These are phyloP conservation scores for Iris macrosiphon DNA, from an alignment of 106 monocot genomes.

Conservation along the genomic window DNA sequence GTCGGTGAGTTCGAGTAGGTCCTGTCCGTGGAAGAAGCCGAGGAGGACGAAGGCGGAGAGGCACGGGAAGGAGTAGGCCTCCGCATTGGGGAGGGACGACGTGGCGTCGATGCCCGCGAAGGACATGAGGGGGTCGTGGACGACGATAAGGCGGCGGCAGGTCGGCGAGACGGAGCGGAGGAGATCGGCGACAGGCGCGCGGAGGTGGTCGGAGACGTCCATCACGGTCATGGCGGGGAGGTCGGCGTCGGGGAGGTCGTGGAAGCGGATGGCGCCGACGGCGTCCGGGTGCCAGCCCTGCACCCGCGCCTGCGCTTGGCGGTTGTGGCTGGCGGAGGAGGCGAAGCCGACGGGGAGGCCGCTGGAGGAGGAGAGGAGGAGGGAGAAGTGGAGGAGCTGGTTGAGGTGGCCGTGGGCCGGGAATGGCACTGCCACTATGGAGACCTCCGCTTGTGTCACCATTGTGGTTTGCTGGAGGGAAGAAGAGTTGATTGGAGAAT, in stretches of 20 bases:
- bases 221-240: constrained; percentile 36
- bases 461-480: too few species aligned
- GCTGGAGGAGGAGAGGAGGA: constrained; percentile 24
- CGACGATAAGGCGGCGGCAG: constrained; percentile 38
- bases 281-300: constrained; percentile 31
- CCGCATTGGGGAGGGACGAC: constrained; percentile 20
- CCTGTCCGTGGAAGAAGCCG: neutral
- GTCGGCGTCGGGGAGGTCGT: constrained; percentile 28
- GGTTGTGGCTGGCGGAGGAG: constrained; percentile 37
- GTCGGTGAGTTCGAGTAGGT: neutral
- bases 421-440: constrained; percentile 50
- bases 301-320: constrained; percentile 34
- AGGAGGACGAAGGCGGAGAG: constrained; percentile 29
- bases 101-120: constrained; percentile 40
- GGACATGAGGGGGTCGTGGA: constrained; percentile 56
- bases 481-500: too few species aligned
- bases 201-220: constrained; percentile 17
- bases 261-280: constrained; percentile 26
- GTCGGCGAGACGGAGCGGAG: constrained; percentile 39
- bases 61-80: constrained; percentile 49
- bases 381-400: constrained; percentile 69
- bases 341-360: constrained; percentile 46
- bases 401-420: constrained; percentile 79
- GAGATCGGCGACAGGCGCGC: too few species aligned
- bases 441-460: too few species aligned